phyloP scores from a whole-genome alignment of 2,329 filamentous ascomycete species.

The Fusarium albidum region DNA sequence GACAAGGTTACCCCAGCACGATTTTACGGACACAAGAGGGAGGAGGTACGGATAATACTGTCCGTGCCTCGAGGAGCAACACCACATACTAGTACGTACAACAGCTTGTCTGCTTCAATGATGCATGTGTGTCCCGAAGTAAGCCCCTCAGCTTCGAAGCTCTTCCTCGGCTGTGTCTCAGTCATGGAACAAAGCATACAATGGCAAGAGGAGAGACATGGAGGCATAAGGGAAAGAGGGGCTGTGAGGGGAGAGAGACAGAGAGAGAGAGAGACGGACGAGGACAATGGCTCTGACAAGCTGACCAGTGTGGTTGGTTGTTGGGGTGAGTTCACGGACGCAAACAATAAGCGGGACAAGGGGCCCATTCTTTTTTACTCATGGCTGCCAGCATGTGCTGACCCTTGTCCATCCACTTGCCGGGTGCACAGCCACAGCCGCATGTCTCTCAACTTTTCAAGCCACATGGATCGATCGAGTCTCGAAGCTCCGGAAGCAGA shows the following conservation, averaged over 20 bases:
- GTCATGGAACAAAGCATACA: conserved; percentile 17
- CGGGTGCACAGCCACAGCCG: conserved; percentile 21
- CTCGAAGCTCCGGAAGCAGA: too few species aligned
- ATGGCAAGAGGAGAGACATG: not conserved
- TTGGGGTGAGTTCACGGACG: conserved; percentile 20
- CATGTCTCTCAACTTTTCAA: conserved; percentile 18
- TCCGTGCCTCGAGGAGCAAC: too few species aligned
- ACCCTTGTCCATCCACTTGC: conserved; percentile 13
- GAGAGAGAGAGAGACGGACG: not conserved
- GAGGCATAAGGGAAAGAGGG: not conserved
- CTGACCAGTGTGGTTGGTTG: conserved; percentile 16
- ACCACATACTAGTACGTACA: too few species aligned
- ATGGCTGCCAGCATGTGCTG: too few species aligned
- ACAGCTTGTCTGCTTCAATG: too few species aligned
- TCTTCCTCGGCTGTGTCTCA: not conserved
- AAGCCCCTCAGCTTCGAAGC: not conserved
- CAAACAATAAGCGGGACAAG: conserved; percentile 11
- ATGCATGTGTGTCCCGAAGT: too few species aligned
- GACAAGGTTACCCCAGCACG: conserved; percentile 11
- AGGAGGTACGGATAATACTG: too few species aligned
- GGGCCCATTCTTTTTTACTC: too few species aligned
- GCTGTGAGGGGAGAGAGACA: not conserved
- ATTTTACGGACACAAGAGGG: too few species aligned
- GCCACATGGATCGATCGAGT: not conserved
- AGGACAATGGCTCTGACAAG: not conserved